phyloP scores from a whole-genome alignment of 2,329 filamentous ascomycete species.

The Arthrinium puccinioides region DNA sequence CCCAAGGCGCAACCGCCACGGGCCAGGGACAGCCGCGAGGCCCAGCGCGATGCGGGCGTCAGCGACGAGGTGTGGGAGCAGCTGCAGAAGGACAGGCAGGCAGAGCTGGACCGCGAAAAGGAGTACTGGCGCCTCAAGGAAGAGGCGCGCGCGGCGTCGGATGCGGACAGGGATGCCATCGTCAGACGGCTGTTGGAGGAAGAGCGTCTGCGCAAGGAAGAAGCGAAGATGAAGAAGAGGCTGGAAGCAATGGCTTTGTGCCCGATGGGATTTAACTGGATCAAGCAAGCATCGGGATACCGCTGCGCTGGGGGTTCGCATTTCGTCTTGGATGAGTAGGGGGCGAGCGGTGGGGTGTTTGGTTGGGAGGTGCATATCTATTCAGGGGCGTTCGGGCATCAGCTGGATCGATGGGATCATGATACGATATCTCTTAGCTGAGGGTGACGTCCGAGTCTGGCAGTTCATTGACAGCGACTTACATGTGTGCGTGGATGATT shows the following conservation, averaged over 20 bases:
- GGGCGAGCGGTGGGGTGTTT: too few species aligned
- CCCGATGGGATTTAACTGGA: constrained; percentile 51
- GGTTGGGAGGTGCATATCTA: too few species aligned
- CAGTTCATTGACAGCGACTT: too few species aligned
- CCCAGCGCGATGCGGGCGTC: constrained; percentile 46
- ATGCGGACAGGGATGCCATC: constrained; percentile 27
- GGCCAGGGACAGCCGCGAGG: constrained; percentile 1
- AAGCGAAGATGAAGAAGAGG: constrained; percentile 35
- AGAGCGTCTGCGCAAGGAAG: constrained; percentile 27
- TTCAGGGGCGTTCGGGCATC: too few species aligned
- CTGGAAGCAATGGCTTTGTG: constrained; percentile 49
- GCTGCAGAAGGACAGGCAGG: constrained; percentile 42
- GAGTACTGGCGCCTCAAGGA: constrained; percentile 27
- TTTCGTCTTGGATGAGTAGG: constrained; percentile 38
- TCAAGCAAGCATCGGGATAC: constrained; percentile 51
- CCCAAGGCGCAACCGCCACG: neutral
- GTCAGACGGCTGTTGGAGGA: constrained; percentile 28
- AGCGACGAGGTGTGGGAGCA: constrained; percentile 55
- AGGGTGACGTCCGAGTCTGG: too few species aligned
- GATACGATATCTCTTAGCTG: too few species aligned
- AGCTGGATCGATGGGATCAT: too few species aligned
- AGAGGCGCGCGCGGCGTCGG: constrained; percentile 12
- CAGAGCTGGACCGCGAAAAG: constrained; percentile 27
- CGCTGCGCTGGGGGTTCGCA: constrained; percentile 56
- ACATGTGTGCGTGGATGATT: too few species aligned